Evolutionary conservation across 352 stramenopile genomes (phyloP), one percentile per base, ranked within the genome.

Genomic region (Phytophthora hybrid): DNA sequence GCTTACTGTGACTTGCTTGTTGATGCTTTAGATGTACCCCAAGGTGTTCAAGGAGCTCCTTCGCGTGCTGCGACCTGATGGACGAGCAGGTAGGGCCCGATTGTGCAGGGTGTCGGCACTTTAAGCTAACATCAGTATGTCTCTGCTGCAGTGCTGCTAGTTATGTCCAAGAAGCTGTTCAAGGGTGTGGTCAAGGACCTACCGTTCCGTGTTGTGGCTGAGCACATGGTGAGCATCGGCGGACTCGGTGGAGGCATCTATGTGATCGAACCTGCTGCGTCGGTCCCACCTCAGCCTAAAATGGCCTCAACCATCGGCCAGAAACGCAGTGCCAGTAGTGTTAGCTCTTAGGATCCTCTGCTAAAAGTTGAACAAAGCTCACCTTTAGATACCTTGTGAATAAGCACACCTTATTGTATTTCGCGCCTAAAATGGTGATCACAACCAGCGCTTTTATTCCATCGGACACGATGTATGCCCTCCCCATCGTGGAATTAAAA

Each of bases 101-200:
- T 49, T 31, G 39, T 21, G 6, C 11, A 4, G 14, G 37, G 9
- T n/a, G 46, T 1, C 23, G 3, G 14, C 10, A 26, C 37, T 52
- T 39, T 4, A 34, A 10, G 18, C 34, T 69, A 46, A 70, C 16
- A n/a, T 60, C 3, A 44, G 11, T 51, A 13, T 31, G 11, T 52
- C 18, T 23, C 60, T 29, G 32, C 65, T 55, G n/a, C 60, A 79
- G 88, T 95, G 9, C 63, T 95, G n/a, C 80, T 95, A 2, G 78
- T 89, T n/a, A 87, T 91, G 65, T 90, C 88, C 60, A 93, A 93
- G 73, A 95, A 95, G 63, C 77, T 92, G 29, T 91, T 92, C 63
- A 77, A 83, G 55, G 77, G 84, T 31, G 83, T 72, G 7, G 69
- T 93, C 18, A 77, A 82, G 44, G 76, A 85, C 47, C 67, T 86